These are phyloP conservation scores for Penicillium sp. DNA, from an alignment of 2,329 filamentous ascomycete species.

Conservation along the genomic window DNA sequence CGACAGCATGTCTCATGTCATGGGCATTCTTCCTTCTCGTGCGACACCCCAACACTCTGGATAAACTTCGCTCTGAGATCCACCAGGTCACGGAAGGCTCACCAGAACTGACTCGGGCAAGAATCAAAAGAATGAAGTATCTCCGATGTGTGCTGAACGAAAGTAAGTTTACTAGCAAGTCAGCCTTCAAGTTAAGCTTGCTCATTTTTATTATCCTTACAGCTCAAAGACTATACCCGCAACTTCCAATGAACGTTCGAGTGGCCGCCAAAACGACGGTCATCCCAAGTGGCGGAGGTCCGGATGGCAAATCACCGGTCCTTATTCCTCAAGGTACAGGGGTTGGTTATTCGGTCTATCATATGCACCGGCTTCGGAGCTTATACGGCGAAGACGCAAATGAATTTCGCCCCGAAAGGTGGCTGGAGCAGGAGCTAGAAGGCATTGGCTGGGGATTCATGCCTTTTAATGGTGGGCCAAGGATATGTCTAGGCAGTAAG, in stretches of 20 bases:
- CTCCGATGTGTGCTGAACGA: too few species aligned
- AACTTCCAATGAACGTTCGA: slow-evolving; percentile 1
- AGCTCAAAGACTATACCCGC: not conserved
- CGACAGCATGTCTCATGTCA: too few species aligned
- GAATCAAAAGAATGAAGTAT: too few species aligned
- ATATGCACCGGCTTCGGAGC: slow-evolving; percentile 2
- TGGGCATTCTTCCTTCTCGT: too few species aligned
- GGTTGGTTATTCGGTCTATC: slow-evolving; percentile 1
- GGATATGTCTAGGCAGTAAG: slow-evolving; percentile 3
- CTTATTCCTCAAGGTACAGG: not conserved
- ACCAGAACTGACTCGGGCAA: too few species aligned
- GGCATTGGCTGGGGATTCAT: slow-evolving; percentile 4
- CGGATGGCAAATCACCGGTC: not conserved
- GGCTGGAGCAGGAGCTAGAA: not conserved
- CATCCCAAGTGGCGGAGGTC: not conserved
- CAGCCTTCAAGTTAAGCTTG: not conserved
- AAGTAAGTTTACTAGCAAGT: too few species aligned
- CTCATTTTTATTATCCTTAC: not conserved
- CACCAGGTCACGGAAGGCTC: too few species aligned
- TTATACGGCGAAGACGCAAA: slow-evolving; percentile 2
- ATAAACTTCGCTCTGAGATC: too few species aligned
- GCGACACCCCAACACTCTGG: too few species aligned
- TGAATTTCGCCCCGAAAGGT: slow-evolving; percentile 2
- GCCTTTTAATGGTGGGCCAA: slow-evolving; percentile 2
- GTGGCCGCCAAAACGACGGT: slow-evolving; percentile 3